Base-by-base conservation (phyloP, 225 moss, liverwort and hornwort genomes). In the Rhytidiadelphus loreus region DNA sequence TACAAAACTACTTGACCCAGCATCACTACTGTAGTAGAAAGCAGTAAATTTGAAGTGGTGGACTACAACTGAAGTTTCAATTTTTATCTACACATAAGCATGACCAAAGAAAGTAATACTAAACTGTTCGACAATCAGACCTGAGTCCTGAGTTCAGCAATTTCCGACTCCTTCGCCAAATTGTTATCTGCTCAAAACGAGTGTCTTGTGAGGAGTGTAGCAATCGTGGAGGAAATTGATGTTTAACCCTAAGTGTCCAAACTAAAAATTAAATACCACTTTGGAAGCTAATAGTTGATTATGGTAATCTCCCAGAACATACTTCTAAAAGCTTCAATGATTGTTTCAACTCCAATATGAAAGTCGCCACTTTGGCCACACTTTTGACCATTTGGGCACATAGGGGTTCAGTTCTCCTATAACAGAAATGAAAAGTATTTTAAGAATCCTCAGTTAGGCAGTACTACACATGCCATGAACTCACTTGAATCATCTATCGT, bases 121-220 rank as follows among this genome's bases (percentile, higher is more conserved):
- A 77, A 86, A 90, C 76, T 89, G 88, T 89, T 91, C 88, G 35
- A 86, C 30, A 44, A 88, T 71, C 83, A 87, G 86, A 97, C 98
- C 97, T 98, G 98, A 83, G 94, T 98, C 90, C 96, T 94, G 82
- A 98, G 97, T 92, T 97, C 98, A 82, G 97, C 91, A 92, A 98
- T 96, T 94, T 96, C 96, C 80, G 95, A 93, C 90, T 98, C 97
- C 91, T 95, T 98, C 35, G 89, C 96, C 93, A 98, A 82, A 87
- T 97, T 97, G 88, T 94, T 94, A 86, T 94, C 98, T 98, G 96
- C 73, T 86, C 75, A 87, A 80, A 91, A 71, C 85, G 83, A 41
- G 86, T 65, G 88, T 66, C 81, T 43, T 32, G 25, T 89, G 61
- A 91, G 82, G 70, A 66, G 65, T 72, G 52, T 41, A 8, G 73